phyloP scores from a whole-genome alignment of 139 green algal genomes.

The Chlamydomonas eustigma region DNA sequence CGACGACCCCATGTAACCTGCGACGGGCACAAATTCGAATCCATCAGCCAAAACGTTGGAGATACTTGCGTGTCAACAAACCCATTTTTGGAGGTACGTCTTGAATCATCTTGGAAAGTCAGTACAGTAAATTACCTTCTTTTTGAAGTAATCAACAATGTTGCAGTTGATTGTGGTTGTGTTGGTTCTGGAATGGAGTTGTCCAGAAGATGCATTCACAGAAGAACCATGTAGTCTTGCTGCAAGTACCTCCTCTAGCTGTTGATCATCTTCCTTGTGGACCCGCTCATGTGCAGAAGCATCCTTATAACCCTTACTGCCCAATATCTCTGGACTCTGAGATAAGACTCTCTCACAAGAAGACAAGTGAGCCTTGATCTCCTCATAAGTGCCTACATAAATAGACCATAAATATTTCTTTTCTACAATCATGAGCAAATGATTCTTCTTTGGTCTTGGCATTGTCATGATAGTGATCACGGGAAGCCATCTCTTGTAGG shows the following conservation, averaged over 20 bases:
- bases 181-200: neutral
- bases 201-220: neutral
- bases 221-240: neutral
- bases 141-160: too few species aligned
- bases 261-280: neutral
- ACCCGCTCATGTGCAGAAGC: neutral
- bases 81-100: too few species aligned
- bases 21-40: too few species aligned
- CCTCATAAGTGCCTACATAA: slow-evolving; percentile 15
- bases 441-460: neutral
- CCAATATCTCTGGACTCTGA: too few species aligned
- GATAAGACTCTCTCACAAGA: neutral
- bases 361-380: slow-evolving; percentile 2
- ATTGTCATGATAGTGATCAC: neutral
- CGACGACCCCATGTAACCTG: too few species aligned
- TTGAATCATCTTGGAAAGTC: too few species aligned
- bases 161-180: too few species aligned
- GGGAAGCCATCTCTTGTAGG: too few species aligned
- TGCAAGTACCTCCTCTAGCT: neutral
- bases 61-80: too few species aligned
- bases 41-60: too few species aligned
- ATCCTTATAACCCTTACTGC: neutral
- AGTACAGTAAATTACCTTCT: too few species aligned
- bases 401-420: neutral
- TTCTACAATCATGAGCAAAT: neutral